These are phyloP conservation scores for Testicularia cyperi DNA, from an alignment of 1,284 basidiomycete genomes.

Conservation along the genomic window DNA sequence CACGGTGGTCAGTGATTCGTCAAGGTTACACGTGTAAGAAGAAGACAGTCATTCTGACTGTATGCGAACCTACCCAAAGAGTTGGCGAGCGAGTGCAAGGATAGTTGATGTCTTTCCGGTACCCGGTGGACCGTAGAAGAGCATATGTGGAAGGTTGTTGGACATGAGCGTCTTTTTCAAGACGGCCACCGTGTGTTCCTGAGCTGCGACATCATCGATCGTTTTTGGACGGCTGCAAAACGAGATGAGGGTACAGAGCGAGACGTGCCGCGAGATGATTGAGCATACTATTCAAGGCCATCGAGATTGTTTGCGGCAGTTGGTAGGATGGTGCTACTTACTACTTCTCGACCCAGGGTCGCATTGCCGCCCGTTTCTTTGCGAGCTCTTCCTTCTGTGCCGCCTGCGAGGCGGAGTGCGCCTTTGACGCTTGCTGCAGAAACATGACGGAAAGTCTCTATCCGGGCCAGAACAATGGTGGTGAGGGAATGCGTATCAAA, in stretches of 20 bases:
- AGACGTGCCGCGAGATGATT: background rate
- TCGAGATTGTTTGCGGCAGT: too few relatives aligned
- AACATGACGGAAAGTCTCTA: conserved; percentile 12
- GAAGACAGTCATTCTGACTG: too few relatives aligned
- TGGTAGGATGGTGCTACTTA: conserved; percentile 58
- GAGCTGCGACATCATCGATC: conserved; percentile 93
- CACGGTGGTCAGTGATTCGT: too few relatives aligned
- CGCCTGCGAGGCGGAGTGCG: conserved; percentile 18
- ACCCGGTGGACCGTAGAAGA: conserved; percentile 98
- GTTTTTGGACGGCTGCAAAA: conserved; percentile 82
- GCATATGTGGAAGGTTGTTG: conserved; percentile 96
- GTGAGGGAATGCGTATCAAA: too few relatives aligned
- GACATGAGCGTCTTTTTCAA: conserved; percentile 86
- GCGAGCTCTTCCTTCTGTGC: conserved; percentile 35
- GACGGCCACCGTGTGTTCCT: conserved; percentile 93
- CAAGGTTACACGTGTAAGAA: too few relatives aligned
- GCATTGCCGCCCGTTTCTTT: conserved; percentile 62
- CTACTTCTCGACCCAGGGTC: conserved; percentile 99
- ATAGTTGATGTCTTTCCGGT: conserved; percentile 99
- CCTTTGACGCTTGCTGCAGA: conserved; percentile 30
- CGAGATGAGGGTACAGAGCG: conserved; percentile 1
- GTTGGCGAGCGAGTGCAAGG: conserved; percentile 85
- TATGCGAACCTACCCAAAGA: conserved; percentile 76
- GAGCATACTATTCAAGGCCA: too few relatives aligned
- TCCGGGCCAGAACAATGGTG: background rate